Conservation (phyloP, 768 basidiomycete genomes). For the Leccinum variicolor region DNA sequence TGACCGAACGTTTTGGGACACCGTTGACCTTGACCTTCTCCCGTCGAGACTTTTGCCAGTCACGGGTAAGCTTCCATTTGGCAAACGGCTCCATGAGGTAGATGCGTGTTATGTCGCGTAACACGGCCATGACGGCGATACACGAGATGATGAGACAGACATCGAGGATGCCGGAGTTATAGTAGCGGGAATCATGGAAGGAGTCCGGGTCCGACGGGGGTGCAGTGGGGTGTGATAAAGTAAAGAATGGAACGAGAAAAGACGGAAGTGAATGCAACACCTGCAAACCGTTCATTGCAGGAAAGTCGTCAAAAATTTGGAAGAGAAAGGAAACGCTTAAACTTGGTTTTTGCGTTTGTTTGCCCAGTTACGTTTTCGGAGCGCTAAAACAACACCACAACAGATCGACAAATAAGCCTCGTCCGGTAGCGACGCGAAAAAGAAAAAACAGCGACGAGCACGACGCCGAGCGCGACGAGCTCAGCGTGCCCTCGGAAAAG, state of each 20-base stretch:
- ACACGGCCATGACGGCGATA: conserved; percentile 82
- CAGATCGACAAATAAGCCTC: conserved; percentile 4
- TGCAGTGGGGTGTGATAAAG: conserved; percentile 65
- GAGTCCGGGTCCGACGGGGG: conserved; percentile 63
- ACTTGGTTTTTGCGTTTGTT: conserved; percentile 31
- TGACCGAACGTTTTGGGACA: conserved; percentile 21
- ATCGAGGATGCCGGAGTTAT: conserved; percentile 72
- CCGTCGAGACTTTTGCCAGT: conserved; percentile 36
- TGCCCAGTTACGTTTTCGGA: conserved; percentile 27
- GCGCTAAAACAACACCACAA: conserved; percentile 26
- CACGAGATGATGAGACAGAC: conserved; percentile 76
- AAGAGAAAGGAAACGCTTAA: too few species aligned
- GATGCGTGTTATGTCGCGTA: conserved; percentile 76
- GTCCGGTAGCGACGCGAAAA: conserved; percentile 1
- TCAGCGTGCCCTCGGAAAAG: background rate
- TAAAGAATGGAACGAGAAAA: conserved; percentile 63
- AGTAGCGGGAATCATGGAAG: conserved; percentile 68
- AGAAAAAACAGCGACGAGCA: background rate
- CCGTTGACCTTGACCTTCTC: conserved; percentile 23
- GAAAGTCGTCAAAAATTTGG: conserved; percentile 34
- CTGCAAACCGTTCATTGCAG: conserved; percentile 36
- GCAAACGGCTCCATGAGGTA: conserved; percentile 80
- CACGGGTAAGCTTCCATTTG: conserved; percentile 62
- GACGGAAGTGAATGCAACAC: conserved; percentile 45
- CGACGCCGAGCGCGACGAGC: conserved; percentile 2